phyloP scores from a whole-genome alignment of 1,284 basidiomycete genomes.

The Ustilago nuda region DNA sequence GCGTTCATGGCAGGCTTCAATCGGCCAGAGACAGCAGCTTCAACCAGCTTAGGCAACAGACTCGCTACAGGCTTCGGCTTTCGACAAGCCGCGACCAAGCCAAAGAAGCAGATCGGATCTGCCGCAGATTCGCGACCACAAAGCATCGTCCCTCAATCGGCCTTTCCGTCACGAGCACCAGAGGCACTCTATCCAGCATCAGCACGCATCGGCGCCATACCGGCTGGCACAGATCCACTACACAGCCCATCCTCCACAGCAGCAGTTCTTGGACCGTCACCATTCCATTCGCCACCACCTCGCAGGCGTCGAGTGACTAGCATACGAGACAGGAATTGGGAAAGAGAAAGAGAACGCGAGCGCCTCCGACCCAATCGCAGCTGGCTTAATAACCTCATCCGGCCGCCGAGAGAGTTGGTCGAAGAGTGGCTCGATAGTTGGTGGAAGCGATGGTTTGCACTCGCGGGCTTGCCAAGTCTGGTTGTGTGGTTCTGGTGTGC shows the following conservation, averaged over 20 bases:
- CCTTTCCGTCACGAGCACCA: slow-evolving; percentile 14
- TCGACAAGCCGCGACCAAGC: slow-evolving; percentile 24
- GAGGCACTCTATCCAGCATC: slow-evolving; percentile 24
- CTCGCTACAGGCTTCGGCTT: slow-evolving; percentile 40
- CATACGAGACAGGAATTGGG: slow-evolving; percentile 44
- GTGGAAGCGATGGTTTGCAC: slow-evolving; percentile 72
- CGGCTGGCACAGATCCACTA: slow-evolving; percentile 1
- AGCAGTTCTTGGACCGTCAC: slow-evolving; percentile 30
- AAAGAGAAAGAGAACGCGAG: slow-evolving; percentile 42
- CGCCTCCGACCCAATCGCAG: slow-evolving; percentile 28
- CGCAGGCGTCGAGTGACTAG: slow-evolving; percentile 43
- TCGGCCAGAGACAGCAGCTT: slow-evolving; percentile 17
- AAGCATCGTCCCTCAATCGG: neutral
- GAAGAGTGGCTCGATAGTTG: slow-evolving; percentile 72
- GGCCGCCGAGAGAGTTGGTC: slow-evolving; percentile 71
- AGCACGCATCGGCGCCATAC: neutral
- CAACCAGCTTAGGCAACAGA: slow-evolving; percentile 37
- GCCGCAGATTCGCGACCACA: slow-evolving; percentile 11
- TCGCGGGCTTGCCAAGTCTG: slow-evolving; percentile 72
- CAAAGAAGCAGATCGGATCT: slow-evolving; percentile 5
- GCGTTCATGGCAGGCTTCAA: slow-evolving; percentile 34
- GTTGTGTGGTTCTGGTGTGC: slow-evolving; percentile 74
- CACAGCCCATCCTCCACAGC: slow-evolving; percentile 9
- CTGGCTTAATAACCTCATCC: slow-evolving; percentile 61
- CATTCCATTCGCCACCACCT: slow-evolving; percentile 34